A percentile compares a stretch with the other conserved stretches of the same genome.
These are phyloP conservation scores for Musa acuminata DNA, from an alignment of 176 grass and related monocot species.

Conservation along the genomic window DNA sequence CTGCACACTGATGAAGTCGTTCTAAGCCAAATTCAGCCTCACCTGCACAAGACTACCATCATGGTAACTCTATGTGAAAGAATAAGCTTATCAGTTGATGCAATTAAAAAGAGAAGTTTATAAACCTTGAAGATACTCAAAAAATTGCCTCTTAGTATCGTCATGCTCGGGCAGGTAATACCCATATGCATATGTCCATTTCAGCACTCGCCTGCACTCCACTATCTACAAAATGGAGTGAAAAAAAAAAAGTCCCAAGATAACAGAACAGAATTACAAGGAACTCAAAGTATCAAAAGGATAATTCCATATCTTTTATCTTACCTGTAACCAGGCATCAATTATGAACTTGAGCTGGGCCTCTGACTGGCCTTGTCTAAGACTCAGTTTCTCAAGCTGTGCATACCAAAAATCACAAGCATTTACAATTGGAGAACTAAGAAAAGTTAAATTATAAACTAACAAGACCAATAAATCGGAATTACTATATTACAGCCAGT, in stretches of 20 bases:
- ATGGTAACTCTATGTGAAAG: conserved; percentile 1
- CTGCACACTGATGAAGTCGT: conserved; percentile 94
- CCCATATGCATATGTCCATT: conserved; percentile 98
- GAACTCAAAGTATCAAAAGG: too few species aligned
- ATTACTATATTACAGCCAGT: too few species aligned
- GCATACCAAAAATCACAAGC: not conserved
- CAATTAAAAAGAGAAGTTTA: conserved; percentile 13
- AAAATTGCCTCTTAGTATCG: conserved; percentile 85
- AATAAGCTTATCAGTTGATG: conserved; percentile 1
- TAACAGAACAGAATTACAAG: too few species aligned
- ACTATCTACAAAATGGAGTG: conserved; percentile 55
- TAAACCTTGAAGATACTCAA: conserved; percentile 98
- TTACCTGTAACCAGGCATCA: conserved; percentile 95
- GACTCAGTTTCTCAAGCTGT: conserved; percentile 93
- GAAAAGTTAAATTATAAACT: too few species aligned
- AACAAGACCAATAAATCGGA: too few species aligned
- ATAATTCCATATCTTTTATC: not conserved
- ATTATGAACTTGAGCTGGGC: conserved; percentile 98
- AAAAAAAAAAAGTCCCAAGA: too few species aligned
- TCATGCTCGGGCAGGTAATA: conserved; percentile 94
- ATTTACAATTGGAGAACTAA: too few species aligned
- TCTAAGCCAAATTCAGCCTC: conserved; percentile 96
- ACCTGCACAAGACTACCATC: conserved; percentile 40
- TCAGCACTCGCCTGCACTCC: conserved; percentile 94
- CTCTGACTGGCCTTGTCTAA: conserved; percentile 87